Conservation (phyloP, 2,329 filamentous ascomycete species). For the Trichoderma sp. region DNA sequence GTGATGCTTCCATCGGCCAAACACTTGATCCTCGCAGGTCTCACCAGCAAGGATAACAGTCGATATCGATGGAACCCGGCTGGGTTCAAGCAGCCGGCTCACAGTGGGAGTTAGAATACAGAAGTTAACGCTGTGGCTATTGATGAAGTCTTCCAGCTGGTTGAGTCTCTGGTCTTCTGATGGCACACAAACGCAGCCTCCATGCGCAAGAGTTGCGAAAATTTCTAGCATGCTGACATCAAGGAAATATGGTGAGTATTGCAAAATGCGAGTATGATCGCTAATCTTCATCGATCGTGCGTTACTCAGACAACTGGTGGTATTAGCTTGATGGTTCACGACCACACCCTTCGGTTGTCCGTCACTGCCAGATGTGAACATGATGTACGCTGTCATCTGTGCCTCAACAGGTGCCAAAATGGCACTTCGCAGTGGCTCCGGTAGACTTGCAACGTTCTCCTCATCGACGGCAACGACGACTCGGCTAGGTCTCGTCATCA, state of each 20-base stretch:
- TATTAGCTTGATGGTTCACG: not conserved
- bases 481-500: too few species aligned
- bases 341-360: constrained; percentile 5
- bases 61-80: too few species aligned
- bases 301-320: too few species aligned
- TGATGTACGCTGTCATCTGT: not conserved
- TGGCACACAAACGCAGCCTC: constrained; percentile 20
- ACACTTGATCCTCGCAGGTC: too few species aligned
- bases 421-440: not conserved
- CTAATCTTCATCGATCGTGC: not conserved
- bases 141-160: too few species aligned
- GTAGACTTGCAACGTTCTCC: not conserved
- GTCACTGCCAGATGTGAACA: not conserved
- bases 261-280: not conserved
- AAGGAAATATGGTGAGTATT: constrained; percentile 22
- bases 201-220: constrained; percentile 4
- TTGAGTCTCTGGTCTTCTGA: constrained; percentile 4
- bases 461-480: too few species aligned
- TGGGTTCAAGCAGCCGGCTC: too few species aligned
- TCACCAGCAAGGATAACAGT: too few species aligned
- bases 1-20: too few species aligned
- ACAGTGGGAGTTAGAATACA: too few species aligned
- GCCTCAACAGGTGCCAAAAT: too few species aligned
- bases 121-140: too few species aligned
- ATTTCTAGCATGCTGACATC: constrained; percentile 16